Percentiles rank a stretch among this genome's conserved stretches.
These are phyloP conservation scores for Elasticomyces elasticus DNA, from an alignment of 495 filamentous ascomycete genomes.

Conservation along the genomic window DNA sequence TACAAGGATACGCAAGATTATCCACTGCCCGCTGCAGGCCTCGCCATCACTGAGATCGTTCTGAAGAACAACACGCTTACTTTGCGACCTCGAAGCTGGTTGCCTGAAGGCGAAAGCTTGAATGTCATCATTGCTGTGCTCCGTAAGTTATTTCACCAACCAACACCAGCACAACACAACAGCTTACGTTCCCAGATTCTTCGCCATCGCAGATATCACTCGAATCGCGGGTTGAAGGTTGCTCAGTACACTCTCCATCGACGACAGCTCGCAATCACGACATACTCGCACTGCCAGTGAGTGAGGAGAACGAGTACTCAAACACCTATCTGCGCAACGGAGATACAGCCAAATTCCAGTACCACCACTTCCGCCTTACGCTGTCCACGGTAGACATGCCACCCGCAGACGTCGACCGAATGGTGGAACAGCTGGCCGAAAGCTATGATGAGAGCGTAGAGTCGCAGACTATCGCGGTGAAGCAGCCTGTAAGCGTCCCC, in stretches of 20 bases:
- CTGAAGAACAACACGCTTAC: neutral
- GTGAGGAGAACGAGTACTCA: neutral
- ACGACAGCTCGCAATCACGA: neutral
- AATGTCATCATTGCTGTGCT: neutral
- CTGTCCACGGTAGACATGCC: neutral
- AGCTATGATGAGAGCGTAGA: neutral
- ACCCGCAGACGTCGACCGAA: neutral
- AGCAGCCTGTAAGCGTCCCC: neutral
- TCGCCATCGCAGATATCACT: neutral
- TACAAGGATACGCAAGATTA: neutral
- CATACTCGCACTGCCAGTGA: neutral
- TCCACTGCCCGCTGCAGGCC: neutral
- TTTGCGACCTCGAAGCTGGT: neutral
- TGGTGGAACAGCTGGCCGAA: neutral
- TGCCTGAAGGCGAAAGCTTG: neutral
- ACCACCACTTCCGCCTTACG: neutral
- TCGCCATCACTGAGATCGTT: neutral
- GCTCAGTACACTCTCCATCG: neutral
- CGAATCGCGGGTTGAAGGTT: neutral
- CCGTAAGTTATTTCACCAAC: neutral
- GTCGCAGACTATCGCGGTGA: neutral
- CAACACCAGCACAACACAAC: neutral
- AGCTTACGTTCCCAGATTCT: neutral
- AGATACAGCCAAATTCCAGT: neutral
- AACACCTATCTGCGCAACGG: neutral